phyloP scores from a whole-genome alignment of 495 filamentous ascomycete genomes.

The Xylaria cubensis region DNA sequence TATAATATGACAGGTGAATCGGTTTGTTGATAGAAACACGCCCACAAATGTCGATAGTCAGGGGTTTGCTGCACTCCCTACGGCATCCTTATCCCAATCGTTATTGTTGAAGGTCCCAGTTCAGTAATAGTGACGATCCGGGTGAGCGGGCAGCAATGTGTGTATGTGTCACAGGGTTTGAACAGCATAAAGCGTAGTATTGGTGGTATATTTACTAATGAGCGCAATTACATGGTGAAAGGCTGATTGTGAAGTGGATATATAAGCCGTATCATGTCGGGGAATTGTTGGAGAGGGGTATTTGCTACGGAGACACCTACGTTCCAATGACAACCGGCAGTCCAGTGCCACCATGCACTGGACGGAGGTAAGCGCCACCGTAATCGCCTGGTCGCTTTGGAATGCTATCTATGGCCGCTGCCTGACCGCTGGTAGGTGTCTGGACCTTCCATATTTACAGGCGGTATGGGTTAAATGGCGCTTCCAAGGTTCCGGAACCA shows the following conservation, averaged over 20 bases:
- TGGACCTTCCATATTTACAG: neutral
- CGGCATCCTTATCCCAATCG: neutral
- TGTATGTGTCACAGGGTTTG: neutral
- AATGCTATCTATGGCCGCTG: neutral
- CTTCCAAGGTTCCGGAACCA: neutral
- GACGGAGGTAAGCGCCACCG: constrained; percentile 1
- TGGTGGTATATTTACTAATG: neutral
- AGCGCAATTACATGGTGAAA: neutral
- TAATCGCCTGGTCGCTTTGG: neutral
- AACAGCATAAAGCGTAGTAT: neutral
- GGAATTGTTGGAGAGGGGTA: neutral
- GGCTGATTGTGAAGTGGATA: neutral
- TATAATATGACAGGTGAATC: neutral
- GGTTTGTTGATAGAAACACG: neutral
- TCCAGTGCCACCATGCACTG: no score
- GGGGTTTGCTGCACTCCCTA: neutral
- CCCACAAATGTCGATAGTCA: neutral
- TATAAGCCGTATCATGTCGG: neutral
- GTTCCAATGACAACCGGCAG: neutral
- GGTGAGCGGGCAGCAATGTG: neutral
- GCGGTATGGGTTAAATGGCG: neutral
- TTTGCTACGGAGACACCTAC: neutral
- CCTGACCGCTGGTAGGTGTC: neutral
- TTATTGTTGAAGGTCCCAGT: neutral
- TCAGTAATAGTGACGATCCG: neutral